Percentiles rank a stretch among this genome's conserved stretches.
These are phyloP conservation scores for Prosopis cineraria DNA, from an alignment of 306 rosid species.

Conservation along the genomic window DNA sequence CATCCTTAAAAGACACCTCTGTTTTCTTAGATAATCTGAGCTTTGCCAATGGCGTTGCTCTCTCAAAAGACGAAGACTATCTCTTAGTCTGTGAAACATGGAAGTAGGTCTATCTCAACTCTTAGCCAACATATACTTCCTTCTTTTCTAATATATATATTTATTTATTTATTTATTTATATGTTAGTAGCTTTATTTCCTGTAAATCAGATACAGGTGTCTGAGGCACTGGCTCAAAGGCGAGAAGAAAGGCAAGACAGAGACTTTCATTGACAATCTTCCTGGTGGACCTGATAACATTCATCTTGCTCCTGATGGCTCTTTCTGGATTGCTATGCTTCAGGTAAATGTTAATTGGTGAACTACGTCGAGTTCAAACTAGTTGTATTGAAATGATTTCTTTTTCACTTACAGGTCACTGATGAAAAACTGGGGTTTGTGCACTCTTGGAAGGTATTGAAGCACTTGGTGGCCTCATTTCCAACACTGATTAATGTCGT, in stretches of 20 bases:
- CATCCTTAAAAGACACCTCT: slow-evolving; percentile 41
- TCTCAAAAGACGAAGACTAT: slow-evolving; percentile 57
- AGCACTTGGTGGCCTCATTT: slow-evolving; percentile 58
- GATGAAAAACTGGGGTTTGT: slow-evolving; percentile 50
- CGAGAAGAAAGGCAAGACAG: slow-evolving; percentile 48
- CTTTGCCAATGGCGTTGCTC: slow-evolving; percentile 79
- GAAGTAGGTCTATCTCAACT: slow-evolving; percentile 39
- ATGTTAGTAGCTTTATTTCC: not conserved
- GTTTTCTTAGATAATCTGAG: slow-evolving; percentile 49
- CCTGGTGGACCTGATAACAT: slow-evolving; percentile 57
- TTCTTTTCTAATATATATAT: not conserved
- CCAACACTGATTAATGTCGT: slow-evolving; percentile 42
- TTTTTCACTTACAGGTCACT: not conserved
- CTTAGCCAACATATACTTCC: not conserved
- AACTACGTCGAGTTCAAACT: not conserved
- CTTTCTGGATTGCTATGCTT: slow-evolving; percentile 57
- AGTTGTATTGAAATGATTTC: not conserved
- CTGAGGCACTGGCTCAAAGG: slow-evolving; percentile 51
- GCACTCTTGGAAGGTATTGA: slow-evolving; percentile 50
- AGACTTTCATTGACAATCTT: slow-evolving; percentile 53
- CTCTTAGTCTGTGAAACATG: slow-evolving; percentile 48
- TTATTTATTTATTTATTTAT: no score
- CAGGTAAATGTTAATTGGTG: slow-evolving; percentile 12
- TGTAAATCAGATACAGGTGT: slow-evolving; percentile 47
- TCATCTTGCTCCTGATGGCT: slow-evolving; percentile 51